These are phyloP conservation scores for Debaryomyces maramus DNA, from an alignment of 805 yeast species.

Conservation along the genomic window DNA sequence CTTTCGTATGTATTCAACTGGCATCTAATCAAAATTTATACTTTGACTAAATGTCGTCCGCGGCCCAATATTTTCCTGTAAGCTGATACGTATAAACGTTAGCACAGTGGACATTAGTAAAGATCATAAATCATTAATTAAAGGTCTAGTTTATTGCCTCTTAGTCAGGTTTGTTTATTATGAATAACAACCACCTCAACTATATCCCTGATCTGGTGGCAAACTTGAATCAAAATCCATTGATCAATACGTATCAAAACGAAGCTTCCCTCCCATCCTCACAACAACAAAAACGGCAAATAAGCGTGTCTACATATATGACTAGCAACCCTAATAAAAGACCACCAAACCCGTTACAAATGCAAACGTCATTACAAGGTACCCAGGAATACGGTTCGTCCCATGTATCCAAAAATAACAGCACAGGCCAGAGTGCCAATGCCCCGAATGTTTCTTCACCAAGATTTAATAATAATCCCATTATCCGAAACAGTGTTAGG, in stretches of 20 bases:
- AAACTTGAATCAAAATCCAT: conserved; percentile 2
- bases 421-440: background rate
- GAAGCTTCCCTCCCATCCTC: conserved; percentile 10
- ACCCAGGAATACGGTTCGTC: background rate
- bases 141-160: background rate
- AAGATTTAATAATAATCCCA: conserved; percentile 7
- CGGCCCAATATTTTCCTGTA: conserved; percentile 3
- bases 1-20: no score
- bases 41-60: no score
- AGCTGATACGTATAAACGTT: conserved; percentile 2
- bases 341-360: conserved; percentile 25
- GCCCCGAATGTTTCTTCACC: conserved; percentile 9
- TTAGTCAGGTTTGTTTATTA: conserved; percentile 6
- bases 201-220: conserved; percentile 9
- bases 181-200: conserved; percentile 7
- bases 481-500: conserved; percentile 12
- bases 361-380: conserved; percentile 11
- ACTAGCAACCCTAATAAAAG: conserved; percentile 35
- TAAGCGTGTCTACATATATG: conserved; percentile 36
- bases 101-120: no score
- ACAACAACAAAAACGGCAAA: conserved; percentile 41
- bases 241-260: conserved; percentile 6
- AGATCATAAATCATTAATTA: conserved; percentile 3
- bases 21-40: no score
- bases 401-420: background rate